phyloP scores from a whole-genome alignment of 805 yeast genomes.

The Yamadazyma sp. region DNA sequence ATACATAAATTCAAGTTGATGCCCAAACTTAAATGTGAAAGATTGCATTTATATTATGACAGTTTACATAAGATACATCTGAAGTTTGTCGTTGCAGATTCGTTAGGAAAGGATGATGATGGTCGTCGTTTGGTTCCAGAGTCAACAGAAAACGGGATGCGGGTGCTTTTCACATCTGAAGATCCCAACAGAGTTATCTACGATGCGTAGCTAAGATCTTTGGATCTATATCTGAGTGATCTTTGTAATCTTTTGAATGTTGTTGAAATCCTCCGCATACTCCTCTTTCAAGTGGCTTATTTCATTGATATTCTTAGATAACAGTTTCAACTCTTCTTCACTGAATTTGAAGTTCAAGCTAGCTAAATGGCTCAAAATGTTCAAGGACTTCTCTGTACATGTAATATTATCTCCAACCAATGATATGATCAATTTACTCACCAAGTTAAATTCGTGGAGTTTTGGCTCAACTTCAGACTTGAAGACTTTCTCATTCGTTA shows the following conservation, averaged over 20 bases:
- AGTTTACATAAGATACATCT: constrained; percentile 34
- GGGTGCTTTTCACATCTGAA: constrained; percentile 45
- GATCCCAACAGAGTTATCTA: constrained; percentile 48
- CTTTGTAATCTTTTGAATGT: constrained; percentile 45
- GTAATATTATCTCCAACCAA: constrained; percentile 44
- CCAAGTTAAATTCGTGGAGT: constrained; percentile 37
- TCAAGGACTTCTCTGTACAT: constrained; percentile 57
- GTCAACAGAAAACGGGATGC: constrained; percentile 49
- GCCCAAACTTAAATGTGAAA: constrained; percentile 52
- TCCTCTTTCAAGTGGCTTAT: constrained; percentile 47
- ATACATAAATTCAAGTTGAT: constrained; percentile 57
- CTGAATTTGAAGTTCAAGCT: constrained; percentile 44
- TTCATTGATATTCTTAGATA: constrained; percentile 34
- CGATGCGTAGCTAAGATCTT: constrained; percentile 13
- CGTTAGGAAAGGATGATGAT: constrained; percentile 40
- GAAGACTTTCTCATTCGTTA: constrained; percentile 47
- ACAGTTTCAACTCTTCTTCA: constrained; percentile 37
- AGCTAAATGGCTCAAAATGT: constrained; percentile 48
- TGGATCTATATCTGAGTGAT: not conserved
- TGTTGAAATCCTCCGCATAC: constrained; percentile 52
- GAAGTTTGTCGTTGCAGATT: constrained; percentile 22
- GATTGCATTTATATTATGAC: constrained; percentile 41
- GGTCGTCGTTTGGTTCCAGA: constrained; percentile 51
- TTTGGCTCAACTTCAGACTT: constrained; percentile 39
- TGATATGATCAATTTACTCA: constrained; percentile 30